Evolutionary conservation across 169 alveolate species (phyloP).

Genomic region (Cryptosporidium viatorum): DNA sequence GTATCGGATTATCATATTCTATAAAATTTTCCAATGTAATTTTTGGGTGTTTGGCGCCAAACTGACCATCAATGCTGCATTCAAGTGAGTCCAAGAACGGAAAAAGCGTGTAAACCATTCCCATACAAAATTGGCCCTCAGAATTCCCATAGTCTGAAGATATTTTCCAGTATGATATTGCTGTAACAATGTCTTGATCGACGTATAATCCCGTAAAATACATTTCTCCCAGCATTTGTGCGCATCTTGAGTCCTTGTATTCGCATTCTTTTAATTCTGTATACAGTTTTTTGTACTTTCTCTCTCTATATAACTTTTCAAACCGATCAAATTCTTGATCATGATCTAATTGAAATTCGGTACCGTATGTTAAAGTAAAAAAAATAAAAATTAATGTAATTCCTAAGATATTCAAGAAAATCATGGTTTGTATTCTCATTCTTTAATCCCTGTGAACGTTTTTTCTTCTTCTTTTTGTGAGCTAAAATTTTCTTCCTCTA

Average conservation of each 20-base stretch:
- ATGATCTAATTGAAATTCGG: not conserved
- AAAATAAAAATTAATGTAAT: not conserved
- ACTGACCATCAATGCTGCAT: not conserved
- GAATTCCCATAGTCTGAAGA: conserved; percentile 47
- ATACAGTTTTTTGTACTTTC: not conserved
- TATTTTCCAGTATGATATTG: conserved; percentile 61
- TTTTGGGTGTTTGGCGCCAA: not conserved
- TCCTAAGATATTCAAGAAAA: not conserved
- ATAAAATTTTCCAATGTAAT: not conserved
- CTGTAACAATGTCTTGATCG: conserved; percentile 27
- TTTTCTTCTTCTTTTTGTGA: not conserved
- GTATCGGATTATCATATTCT: not conserved
- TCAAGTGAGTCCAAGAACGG: conserved; percentile 35
- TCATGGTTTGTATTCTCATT: not conserved
- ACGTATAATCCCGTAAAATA: conserved; percentile 37
- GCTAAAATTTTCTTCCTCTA: not conserved
- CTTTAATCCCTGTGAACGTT: not conserved
- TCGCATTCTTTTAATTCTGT: conserved; percentile 6
- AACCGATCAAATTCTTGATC: not conserved
- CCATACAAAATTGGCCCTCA: conserved; percentile 64
- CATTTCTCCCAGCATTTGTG: conserved; percentile 45
- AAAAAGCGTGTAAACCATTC: conserved; percentile 38
- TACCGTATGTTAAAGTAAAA: not conserved
- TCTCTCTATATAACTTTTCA: not conserved
- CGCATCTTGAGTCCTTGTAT: conserved; percentile 20